phyloP scores from a whole-genome alignment of 2,329 filamentous ascomycete genomes.

The Karstenula rhodostoma region DNA sequence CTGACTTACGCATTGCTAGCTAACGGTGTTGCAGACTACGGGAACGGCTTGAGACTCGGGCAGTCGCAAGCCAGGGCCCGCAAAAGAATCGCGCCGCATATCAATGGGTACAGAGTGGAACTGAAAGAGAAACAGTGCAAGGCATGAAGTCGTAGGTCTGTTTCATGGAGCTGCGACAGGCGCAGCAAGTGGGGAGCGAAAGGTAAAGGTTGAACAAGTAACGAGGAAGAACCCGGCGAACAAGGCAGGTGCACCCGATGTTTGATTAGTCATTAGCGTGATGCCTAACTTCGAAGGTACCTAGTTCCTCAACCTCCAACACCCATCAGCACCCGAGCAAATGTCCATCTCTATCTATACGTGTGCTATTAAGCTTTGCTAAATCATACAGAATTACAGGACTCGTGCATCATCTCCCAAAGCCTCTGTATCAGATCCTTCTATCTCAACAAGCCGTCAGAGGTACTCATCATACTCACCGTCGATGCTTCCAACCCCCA shows the following conservation, averaged over 20 bases:
- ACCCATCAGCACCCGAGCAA: too few species aligned
- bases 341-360: too few species aligned
- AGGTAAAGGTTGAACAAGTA: not conserved
- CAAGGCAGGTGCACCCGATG: not conserved
- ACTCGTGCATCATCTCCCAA: too few species aligned
- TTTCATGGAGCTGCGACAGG: not conserved
- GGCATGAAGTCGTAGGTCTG: not conserved
- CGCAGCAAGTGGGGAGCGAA: not conserved
- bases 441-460: too few species aligned
- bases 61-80: not conserved
- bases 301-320: not conserved
- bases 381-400: too few species aligned
- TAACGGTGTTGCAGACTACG: not conserved
- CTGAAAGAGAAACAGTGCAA: not conserved
- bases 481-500: not conserved
- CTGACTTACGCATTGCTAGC: not conserved
- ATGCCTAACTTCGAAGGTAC: too few species aligned
- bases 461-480: not conserved
- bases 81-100: not conserved
- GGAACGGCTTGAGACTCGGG: not conserved
- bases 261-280: slow-evolving; percentile 6
- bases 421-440: too few species aligned
- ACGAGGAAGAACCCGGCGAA: not conserved
- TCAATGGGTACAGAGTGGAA: not conserved
- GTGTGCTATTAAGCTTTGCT: too few species aligned